Base-by-base conservation (phyloP, 495 filamentous ascomycete genomes). In the Neurospora sp. region DNA sequence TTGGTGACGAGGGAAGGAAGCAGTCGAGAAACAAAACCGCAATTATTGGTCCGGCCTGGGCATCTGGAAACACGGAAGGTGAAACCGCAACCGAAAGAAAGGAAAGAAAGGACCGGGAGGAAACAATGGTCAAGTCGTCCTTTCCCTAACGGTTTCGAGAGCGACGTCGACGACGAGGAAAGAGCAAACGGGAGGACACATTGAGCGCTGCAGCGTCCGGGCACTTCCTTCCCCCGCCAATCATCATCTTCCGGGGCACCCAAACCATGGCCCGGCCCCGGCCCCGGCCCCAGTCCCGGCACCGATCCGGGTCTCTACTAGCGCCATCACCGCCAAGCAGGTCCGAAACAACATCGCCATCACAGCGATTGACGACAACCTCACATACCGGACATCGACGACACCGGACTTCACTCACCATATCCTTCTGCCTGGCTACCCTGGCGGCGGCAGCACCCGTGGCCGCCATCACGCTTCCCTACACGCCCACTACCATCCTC, bases 401-500 rank as follows among this genome's bases (percentile, higher is more conserved):
- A n/a, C 71, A 35, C 41, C 44, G 5, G 7, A n/a, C 23, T 35
- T 20, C 66, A 48, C 23, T 69, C 37, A 35, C 37, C 35, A 40
- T 8, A 42, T 37, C 40, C 38, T 20, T 40, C 44, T 54, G 71
- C 27, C 27, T 44, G 72, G 35, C 74, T 18, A 37, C 69, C 27
- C n/a, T 69, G 42, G 62, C 27, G 4, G 39, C 59, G n/a, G 44
- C 46, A 31, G 40, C 54, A 27, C 41, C 76, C 20, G 39, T 54
- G 41, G 74, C 74, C 23, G 76, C 81, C 40, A 78, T 86, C 72
- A 80, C 84, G 31, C 83, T 93, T 35, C 93, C 92, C 39, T 97
- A 96, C 84, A 89, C 87, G 35, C 92, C 94, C 0, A 92, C 94
- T 0, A 87, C 85, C 31, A 85, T 94, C 66, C 84, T 92, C 40